Evolutionary conservation across 768 basidiomycete species (phyloP).

Genomic region (Atractiella rhizophila): DNA sequence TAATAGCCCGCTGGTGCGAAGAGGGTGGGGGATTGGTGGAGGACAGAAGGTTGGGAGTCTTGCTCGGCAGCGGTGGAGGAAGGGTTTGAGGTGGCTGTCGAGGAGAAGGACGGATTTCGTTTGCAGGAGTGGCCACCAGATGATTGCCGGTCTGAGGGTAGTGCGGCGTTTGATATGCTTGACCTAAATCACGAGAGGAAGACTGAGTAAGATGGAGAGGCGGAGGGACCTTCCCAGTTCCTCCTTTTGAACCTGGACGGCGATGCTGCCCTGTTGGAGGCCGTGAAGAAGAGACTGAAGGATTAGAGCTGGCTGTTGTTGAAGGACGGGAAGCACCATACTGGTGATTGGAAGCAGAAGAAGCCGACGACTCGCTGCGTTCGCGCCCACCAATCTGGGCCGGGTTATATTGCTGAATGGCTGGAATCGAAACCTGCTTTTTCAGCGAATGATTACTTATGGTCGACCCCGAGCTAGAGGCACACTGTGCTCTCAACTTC

Average conservation of each 20-base stretch:
- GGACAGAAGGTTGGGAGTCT: too few relatives aligned
- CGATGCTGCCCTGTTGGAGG: background rate
- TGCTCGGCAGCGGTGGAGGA: too few relatives aligned
- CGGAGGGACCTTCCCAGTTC: slow-evolving; percentile 11
- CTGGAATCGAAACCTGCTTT: background rate
- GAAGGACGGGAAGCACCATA: background rate
- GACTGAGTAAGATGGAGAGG: slow-evolving; percentile 14
- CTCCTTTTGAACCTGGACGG: slow-evolving; percentile 3
- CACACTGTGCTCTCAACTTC: slow-evolving; percentile 37
- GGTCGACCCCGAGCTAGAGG: background rate
- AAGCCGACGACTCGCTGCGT: background rate
- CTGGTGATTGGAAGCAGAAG: background rate
- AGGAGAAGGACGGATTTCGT: too few relatives aligned
- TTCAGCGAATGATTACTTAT: background rate
- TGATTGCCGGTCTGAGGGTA: too few relatives aligned
- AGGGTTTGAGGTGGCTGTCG: too few relatives aligned
- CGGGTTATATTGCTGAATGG: too few relatives aligned
- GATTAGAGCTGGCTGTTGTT: background rate
- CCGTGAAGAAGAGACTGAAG: background rate
- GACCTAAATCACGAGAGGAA: too few relatives aligned
- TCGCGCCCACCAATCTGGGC: background rate
- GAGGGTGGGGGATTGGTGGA: too few relatives aligned
- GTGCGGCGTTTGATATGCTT: too few relatives aligned
- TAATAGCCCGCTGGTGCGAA: too few relatives aligned
- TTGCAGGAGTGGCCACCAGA: too few relatives aligned